phyloP scores from a whole-genome alignment of 306 rosid species.

The Calophaca sinica region DNA sequence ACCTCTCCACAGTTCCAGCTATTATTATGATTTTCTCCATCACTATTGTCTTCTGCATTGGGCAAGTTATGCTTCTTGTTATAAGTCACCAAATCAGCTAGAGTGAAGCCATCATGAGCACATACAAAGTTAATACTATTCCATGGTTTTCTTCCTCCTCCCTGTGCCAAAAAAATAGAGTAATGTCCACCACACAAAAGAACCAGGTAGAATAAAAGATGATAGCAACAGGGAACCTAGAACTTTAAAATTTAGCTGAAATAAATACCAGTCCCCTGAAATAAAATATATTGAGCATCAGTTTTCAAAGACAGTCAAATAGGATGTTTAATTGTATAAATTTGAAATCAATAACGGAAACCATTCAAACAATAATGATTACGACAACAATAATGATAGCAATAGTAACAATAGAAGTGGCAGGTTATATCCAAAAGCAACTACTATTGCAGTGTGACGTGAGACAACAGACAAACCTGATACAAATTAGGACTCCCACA shows the following conservation, averaged over 20 bases:
- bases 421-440: conserved; percentile 24
- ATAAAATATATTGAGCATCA: conserved; percentile 26
- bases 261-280: conserved; percentile 12
- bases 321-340: conserved; percentile 21
- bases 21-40: conserved; percentile 93
- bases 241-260: conserved; percentile 20
- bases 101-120: conserved; percentile 92
- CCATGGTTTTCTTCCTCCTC: conserved; percentile 94
- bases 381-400: background rate
- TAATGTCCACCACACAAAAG: conserved; percentile 42
- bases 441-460: conserved; percentile 32
- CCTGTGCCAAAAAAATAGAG: conserved; percentile 60
- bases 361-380: conserved; percentile 29
- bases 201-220: conserved; percentile 18
- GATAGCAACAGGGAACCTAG: conserved; percentile 6
- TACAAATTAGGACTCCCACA: conserved; percentile 97
- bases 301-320: conserved; percentile 18
- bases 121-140: conserved; percentile 88
- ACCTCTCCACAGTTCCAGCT: conserved; percentile 99
- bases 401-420: background rate
- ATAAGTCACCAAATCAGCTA: conserved; percentile 93
- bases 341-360: conserved; percentile 21
- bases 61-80: conserved; percentile 83
- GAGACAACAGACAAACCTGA: conserved; percentile 66
- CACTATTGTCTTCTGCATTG: conserved; percentile 95